These are phyloP conservation scores for Cornus controversa DNA, from an alignment of 148 eudicot genomes.

Conservation along the genomic window DNA sequence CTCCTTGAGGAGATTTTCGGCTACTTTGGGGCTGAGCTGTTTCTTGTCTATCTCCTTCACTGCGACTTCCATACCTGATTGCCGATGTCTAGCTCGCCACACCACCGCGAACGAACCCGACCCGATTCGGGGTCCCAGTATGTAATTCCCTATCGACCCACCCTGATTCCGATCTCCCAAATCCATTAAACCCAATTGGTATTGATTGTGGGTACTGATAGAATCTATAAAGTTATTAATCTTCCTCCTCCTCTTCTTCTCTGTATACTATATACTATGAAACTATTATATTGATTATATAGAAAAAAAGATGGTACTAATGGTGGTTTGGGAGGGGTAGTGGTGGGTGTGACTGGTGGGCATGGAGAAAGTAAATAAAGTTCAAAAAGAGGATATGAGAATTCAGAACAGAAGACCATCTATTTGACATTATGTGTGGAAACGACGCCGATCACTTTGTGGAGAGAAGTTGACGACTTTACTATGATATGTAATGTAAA, in stretches of 20 bases:
- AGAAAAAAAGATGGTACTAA: not conserved
- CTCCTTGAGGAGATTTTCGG: slow-evolving; percentile 46
- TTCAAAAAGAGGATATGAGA: not conserved
- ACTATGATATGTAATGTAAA: no score
- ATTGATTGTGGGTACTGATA: no score
- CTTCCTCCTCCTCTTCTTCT: no score
- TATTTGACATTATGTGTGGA: not conserved
- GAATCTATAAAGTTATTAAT: no score
- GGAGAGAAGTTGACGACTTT: no score
- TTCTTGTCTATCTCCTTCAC: slow-evolving; percentile 63
- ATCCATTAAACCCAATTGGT: not conserved
- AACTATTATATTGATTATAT: no score
- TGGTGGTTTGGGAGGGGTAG: not conserved
- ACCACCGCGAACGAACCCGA: slow-evolving; percentile 61
- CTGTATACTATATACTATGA: no score
- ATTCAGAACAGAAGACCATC: no score
- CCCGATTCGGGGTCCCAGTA: slow-evolving; percentile 48
- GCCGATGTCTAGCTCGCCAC: slow-evolving; percentile 47
- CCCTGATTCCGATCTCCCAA: not conserved
- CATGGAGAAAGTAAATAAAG: not conserved
- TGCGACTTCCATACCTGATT: slow-evolving; percentile 37
- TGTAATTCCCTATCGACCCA: slow-evolving; percentile 35
- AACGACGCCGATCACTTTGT: not conserved
- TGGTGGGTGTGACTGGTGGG: not conserved
- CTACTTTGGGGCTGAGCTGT: slow-evolving; percentile 28